Conservation (phyloP, 2,329 filamentous ascomycete genomes). For the Aphanocladium album region DNA sequence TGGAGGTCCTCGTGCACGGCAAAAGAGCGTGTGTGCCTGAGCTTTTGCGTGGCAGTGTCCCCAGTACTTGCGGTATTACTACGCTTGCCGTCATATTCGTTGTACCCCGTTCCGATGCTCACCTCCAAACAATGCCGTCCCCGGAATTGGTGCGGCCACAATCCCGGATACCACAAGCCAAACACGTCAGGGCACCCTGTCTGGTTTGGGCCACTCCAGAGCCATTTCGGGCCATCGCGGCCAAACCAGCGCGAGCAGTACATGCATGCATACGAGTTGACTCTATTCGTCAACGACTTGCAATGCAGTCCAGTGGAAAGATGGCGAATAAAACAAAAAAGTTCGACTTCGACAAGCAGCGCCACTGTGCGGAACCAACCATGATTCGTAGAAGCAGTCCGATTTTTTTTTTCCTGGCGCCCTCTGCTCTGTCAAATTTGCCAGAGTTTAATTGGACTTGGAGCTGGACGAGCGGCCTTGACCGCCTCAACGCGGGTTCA, state of each 20-base stretch:
- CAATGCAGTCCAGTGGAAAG: neutral
- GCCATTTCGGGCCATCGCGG: neutral
- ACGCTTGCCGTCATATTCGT: neutral
- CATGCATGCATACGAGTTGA: too few relatives aligned
- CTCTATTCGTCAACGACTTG: too few relatives aligned
- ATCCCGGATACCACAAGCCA: neutral
- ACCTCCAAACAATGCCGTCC: neutral
- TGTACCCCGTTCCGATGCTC: neutral
- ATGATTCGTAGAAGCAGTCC: neutral
- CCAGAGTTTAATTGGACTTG: neutral
- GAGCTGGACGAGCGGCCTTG: neutral
- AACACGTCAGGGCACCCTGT: neutral
- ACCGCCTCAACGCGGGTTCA: slow-evolving; percentile 1
- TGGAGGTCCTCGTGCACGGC: neutral
- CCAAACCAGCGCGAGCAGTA: neutral
- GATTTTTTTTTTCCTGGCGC: neutral
- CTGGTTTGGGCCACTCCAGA: neutral
- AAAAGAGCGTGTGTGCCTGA: neutral
- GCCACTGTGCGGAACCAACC: neutral
- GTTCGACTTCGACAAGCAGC: too few relatives aligned
- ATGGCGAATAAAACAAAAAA: too few relatives aligned
- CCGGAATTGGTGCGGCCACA: slow-evolving; percentile 4
- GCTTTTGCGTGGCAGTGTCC: neutral
- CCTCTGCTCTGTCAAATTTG: neutral
- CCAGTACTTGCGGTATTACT: neutral